A percentile compares a stretch with the other conserved stretches of the same genome.
Evolutionary conservation across 129 eudicot genomes (phyloP).

Genomic region (Daucus carota): DNA sequence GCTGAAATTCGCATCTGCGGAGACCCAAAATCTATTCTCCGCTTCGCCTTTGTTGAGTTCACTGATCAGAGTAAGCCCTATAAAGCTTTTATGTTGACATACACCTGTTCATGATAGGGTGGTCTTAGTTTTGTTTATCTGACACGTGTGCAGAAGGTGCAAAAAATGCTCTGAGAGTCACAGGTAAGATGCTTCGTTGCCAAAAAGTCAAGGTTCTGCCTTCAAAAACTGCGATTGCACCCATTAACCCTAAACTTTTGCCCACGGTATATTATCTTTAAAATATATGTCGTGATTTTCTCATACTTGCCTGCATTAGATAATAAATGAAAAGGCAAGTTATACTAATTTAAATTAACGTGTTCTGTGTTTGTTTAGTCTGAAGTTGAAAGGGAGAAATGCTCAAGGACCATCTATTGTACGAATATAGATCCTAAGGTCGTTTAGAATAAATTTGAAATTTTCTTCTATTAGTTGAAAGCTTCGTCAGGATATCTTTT

Average conservation of each 20-base stretch:
- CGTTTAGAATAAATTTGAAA: background rate
- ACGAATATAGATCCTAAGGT: constrained; percentile 61
- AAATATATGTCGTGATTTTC: background rate
- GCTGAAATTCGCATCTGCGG: constrained; percentile 95
- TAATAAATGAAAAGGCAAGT: background rate
- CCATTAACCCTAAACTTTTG: constrained; percentile 71
- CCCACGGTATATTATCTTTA: constrained; percentile 34
- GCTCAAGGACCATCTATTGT: constrained; percentile 50
- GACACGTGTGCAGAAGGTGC: constrained; percentile 57
- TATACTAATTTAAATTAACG: background rate
- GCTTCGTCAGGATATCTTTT: background rate
- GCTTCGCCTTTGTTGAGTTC: constrained; percentile 84
- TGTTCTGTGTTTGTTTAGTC: constrained; percentile 1
- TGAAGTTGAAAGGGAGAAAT: constrained; percentile 54
- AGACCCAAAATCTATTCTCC: constrained; percentile 74
- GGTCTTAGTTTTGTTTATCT: constrained; percentile 11
- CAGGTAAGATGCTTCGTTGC: constrained; percentile 88
- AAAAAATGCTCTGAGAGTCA: constrained; percentile 61
- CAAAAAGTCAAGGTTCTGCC: constrained; percentile 81
- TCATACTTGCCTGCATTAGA: background rate
- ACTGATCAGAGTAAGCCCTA: constrained; percentile 58
- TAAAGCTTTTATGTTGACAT: background rate
- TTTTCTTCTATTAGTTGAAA: constrained; percentile 2
- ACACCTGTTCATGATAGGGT: background rate
- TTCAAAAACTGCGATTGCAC: constrained; percentile 94